phyloP scores from a whole-genome alignment of 176 grass and related monocot genomes.

The Oryza australiensis region DNA sequence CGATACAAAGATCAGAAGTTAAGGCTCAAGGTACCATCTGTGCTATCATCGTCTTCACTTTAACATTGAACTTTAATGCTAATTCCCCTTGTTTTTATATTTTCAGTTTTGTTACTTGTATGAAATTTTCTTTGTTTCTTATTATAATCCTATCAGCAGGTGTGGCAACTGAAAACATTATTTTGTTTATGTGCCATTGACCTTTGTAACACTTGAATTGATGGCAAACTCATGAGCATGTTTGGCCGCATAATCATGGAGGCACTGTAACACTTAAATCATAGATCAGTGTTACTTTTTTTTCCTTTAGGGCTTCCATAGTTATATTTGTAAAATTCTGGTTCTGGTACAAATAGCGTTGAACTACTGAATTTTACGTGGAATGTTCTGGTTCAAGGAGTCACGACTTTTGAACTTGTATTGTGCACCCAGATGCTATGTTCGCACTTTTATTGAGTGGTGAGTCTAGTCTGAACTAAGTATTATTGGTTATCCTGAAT shows the following conservation, averaged over 20 bases:
- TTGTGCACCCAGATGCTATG: too few relatives aligned
- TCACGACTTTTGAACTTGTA: too few relatives aligned
- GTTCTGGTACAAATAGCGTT: too few relatives aligned
- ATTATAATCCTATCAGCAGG: neutral
- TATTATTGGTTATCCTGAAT: too few relatives aligned
- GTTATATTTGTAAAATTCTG: slow-evolving; percentile 10
- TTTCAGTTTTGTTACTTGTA: slow-evolving; percentile 14
- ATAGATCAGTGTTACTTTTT: slow-evolving; percentile 4
- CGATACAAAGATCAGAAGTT: slow-evolving; percentile 95
- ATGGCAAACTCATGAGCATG: slow-evolving; percentile 26
- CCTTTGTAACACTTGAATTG: slow-evolving; percentile 14
- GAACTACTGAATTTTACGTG: slow-evolving; percentile 1
- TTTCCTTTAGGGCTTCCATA: neutral
- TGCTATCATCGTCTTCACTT: slow-evolving; percentile 14
- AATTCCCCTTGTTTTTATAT: neutral
- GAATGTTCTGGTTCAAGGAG: slow-evolving; percentile 12
- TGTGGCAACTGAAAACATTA: slow-evolving; percentile 22
- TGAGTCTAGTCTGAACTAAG: too few relatives aligned
- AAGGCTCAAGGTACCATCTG: slow-evolving; percentile 66
- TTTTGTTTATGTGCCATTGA: slow-evolving; percentile 1
- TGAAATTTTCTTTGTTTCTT: slow-evolving; percentile 12
- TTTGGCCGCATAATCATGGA: slow-evolving; percentile 2
- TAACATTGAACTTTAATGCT: neutral
- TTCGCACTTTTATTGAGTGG: too few relatives aligned
- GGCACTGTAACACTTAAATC: neutral